phyloP scores from a whole-genome alignment of 768 basidiomycete genomes.

The Suillus fuscotomentosus region DNA sequence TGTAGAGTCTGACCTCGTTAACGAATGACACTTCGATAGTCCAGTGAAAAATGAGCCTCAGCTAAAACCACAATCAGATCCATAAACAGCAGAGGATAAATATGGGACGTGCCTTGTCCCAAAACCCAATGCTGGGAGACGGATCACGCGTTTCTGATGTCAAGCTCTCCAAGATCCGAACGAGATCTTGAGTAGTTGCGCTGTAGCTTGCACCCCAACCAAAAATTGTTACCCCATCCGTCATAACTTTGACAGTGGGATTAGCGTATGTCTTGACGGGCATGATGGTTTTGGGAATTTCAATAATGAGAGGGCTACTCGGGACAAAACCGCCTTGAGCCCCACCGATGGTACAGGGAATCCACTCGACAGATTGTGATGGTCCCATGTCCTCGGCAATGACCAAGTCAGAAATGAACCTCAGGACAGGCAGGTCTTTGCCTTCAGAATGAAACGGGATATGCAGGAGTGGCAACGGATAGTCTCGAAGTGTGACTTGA shows the following conservation, averaged over 20 bases:
- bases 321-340: slow-evolving; percentile 49
- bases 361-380: slow-evolving; percentile 65
- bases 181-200: slow-evolving; percentile 83
- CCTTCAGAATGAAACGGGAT: slow-evolving; percentile 48
- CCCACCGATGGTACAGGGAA: slow-evolving; percentile 65
- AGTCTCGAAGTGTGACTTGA: slow-evolving; percentile 73
- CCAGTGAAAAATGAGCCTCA: slow-evolving; percentile 86
- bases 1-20: slow-evolving; percentile 71
- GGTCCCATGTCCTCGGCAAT: slow-evolving; percentile 85
- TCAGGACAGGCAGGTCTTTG: slow-evolving; percentile 45
- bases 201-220: slow-evolving; percentile 90
- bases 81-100: background rate
- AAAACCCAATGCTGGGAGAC: slow-evolving; percentile 85
- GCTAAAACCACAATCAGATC: slow-evolving; percentile 34
- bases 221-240: slow-evolving; percentile 65
- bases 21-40: slow-evolving; percentile 62
- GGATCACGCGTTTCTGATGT: slow-evolving; percentile 75
- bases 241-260: slow-evolving; percentile 67
- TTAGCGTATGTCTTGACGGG: slow-evolving; percentile 90
- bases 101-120: slow-evolving; percentile 76
- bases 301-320: slow-evolving; percentile 52
- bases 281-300: slow-evolving; percentile 90
- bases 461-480: slow-evolving; percentile 82
- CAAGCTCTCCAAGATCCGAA: slow-evolving; percentile 79
- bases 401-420: slow-evolving; percentile 76